Conservation (phyloP, 1,284 basidiomycete species). For the Chalciporus sp. region DNA sequence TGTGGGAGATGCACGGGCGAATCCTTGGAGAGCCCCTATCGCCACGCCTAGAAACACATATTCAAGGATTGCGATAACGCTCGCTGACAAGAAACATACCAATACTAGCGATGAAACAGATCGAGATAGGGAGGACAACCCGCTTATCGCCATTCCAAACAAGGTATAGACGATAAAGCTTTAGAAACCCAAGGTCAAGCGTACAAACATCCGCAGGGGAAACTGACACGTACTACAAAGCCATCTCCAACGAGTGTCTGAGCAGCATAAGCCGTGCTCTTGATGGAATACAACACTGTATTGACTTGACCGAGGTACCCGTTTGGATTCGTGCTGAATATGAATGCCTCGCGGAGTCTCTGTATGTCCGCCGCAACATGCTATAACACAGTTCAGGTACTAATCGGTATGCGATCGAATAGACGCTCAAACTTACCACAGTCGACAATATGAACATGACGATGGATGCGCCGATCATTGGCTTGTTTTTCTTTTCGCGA, state of each 20-base stretch:
- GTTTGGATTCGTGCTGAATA: background rate
- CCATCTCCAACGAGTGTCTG: constrained; percentile 39
- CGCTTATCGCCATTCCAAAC: constrained; percentile 28
- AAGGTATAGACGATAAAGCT: constrained; percentile 28
- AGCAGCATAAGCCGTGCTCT: constrained; percentile 32
- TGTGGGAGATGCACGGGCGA: constrained; percentile 19
- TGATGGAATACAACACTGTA: constrained; percentile 32
- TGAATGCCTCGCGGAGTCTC: constrained; percentile 10
- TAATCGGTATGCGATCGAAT: too few relatives aligned
- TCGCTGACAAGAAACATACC: too few relatives aligned
- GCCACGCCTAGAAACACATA: constrained; percentile 15
- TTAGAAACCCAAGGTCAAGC: too few relatives aligned
- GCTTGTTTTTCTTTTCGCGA: background rate
- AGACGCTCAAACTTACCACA: background rate
- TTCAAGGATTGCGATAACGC: too few relatives aligned
- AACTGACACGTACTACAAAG: constrained; percentile 27
- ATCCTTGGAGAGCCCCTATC: constrained; percentile 20
- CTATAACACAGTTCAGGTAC: background rate
- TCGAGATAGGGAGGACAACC: constrained; percentile 23
- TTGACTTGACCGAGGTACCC: constrained; percentile 27
- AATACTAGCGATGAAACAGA: constrained; percentile 30
- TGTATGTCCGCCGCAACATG: constrained; percentile 12
- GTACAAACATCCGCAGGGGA: too few relatives aligned
- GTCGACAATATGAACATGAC: constrained; percentile 4
- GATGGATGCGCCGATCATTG: background rate